Conservation (phyloP, 1,284 basidiomycete species). For the Tilletia horrida region DNA sequence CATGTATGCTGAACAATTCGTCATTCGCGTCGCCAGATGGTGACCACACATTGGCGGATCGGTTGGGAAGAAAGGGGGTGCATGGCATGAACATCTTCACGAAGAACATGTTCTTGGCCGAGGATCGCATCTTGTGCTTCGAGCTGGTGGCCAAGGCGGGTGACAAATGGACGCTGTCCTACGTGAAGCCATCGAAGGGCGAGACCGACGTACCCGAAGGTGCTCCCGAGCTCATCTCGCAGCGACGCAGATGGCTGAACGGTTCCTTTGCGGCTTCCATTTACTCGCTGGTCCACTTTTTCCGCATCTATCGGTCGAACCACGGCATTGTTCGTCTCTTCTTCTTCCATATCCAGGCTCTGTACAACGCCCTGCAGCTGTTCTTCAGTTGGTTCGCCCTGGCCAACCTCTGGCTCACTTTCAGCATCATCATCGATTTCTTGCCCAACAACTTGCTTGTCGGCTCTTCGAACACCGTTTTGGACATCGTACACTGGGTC, state of each 20-base stretch:
- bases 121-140: conserved; percentile 80
- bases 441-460: conserved; percentile 70
- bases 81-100: conserved; percentile 98
- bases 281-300: conserved; percentile 83
- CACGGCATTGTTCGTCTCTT: conserved; percentile 80
- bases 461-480: conserved; percentile 66
- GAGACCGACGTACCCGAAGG: conserved; percentile 91
- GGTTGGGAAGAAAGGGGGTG: conserved; percentile 87
- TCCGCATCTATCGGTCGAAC: conserved; percentile 81
- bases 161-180: conserved; percentile 83
- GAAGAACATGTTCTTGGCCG: conserved; percentile 63
- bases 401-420: conserved; percentile 91
- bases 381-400: conserved; percentile 89
- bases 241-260: conserved; percentile 91
- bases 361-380: conserved; percentile 86
- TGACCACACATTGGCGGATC: conserved; percentile 77
- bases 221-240: conserved; percentile 75
- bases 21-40: conserved; percentile 61
- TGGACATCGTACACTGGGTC: conserved; percentile 68
- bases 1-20: background rate
- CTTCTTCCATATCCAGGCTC: conserved; percentile 88
- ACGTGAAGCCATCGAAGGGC: conserved; percentile 91
- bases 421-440: conserved; percentile 90
- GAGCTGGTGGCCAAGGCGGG: conserved; percentile 85
- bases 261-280: conserved; percentile 94